Evolutionary conservation across 805 yeast species (phyloP), one percentile per base, ranked within the genome.

Genomic region (Suhomyces canberraensis): DNA sequence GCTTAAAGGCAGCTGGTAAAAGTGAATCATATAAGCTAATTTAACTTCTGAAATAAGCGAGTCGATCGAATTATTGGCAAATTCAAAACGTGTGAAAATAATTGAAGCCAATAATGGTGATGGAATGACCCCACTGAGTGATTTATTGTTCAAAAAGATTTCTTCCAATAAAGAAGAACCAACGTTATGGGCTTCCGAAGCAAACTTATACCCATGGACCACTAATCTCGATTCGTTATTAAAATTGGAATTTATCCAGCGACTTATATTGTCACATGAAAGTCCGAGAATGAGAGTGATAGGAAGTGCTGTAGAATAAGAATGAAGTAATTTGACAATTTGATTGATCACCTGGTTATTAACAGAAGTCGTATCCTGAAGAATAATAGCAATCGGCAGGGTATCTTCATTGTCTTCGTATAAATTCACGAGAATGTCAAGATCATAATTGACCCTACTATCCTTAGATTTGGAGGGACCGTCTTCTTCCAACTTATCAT

Each of bases 41-140:
- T 63, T 64, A 28, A 68, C 50, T 40, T 64, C 67, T 3, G 67
- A 52, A 11, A 66, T 54, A 32, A 68, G 50, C 22, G 58, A 48
- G 41, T 68, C 73, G 32, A 68, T 64, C 9, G 73, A 67, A 40
- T 65, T 66, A 45, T 65, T 66, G 24, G 68, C 51, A 41, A 60
- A 56, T 31, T 59, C 56, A 36, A 66, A 67, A 25, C 74, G 44
- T 26, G 50, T 50, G 26, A 61, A 45, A 11, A 68, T 48, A 8
- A 66, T 56, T 8, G 60, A 41, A 8, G 54, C 33, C 13, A 57
- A 31, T 8, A 36, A 19, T 11, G 35, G 39, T 6, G 17, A 31
- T 47, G 50, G 50, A 19, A 32, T 11, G n/a, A 32, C 16, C 5
- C 56, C 33, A 8, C 6, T 6, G 13, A 8, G 13, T 14, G 60